Percentiles rank a stretch among this genome's conserved stretches.
phyloP scores from a whole-genome alignment of 1,139 yeast species.

The Candida frijolesensis region DNA sequence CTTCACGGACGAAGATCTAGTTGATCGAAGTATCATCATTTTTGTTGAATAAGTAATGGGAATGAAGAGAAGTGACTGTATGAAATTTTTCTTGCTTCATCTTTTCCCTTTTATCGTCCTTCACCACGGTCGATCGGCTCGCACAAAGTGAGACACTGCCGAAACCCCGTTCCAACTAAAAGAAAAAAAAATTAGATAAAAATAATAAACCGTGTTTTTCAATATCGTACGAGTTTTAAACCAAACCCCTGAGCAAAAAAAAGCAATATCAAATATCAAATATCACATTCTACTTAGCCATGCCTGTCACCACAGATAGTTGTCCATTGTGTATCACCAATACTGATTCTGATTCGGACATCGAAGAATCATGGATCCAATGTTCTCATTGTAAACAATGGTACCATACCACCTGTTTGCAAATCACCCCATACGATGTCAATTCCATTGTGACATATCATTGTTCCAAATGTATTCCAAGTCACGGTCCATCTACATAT shows the following conservation, averaged over 20 bases:
- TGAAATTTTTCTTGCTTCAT: neutral
- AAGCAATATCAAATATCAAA: neutral
- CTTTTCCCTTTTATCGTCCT: too few species aligned
- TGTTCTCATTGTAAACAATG: slow-evolving; percentile 64
- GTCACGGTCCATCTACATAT: slow-evolving; percentile 54
- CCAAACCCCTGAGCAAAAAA: neutral
- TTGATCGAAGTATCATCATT: neutral
- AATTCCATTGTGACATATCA: slow-evolving; percentile 52
- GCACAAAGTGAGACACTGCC: neutral
- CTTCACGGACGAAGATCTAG: neutral
- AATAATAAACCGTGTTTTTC: neutral
- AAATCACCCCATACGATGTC: slow-evolving; percentile 37
- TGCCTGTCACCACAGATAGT: slow-evolving; percentile 14
- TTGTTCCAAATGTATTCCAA: slow-evolving; percentile 49
- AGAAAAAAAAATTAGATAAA: neutral
- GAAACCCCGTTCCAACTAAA: too few species aligned
- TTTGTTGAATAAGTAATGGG: neutral
- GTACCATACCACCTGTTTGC: slow-evolving; percentile 61
- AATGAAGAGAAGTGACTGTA: neutral
- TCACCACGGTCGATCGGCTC: neutral
- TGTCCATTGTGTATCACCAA: slow-evolving; percentile 23
- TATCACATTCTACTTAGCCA: neutral
- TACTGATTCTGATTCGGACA: too few species aligned
- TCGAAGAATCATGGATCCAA: slow-evolving; percentile 50
- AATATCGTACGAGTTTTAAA: neutral